phyloP scores from a whole-genome alignment of 306 rosid species.

The Prunus dulcis region DNA sequence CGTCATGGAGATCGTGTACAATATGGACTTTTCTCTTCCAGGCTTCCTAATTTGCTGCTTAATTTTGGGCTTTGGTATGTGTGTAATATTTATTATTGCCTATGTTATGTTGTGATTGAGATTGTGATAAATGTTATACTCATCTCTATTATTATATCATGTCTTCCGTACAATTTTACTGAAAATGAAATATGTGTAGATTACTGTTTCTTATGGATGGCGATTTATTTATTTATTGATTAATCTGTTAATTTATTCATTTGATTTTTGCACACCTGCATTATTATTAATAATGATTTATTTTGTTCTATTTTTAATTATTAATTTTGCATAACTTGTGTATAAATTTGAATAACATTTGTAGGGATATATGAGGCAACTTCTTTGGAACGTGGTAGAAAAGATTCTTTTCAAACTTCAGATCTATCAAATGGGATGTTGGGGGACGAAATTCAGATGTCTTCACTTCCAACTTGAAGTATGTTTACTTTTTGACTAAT shows the following conservation, averaged over 20 bases:
- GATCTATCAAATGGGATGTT: conserved; percentile 55
- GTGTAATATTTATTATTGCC: conserved; percentile 12
- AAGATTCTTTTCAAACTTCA: conserved; percentile 53
- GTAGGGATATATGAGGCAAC: conserved; percentile 92
- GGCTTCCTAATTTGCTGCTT: conserved; percentile 82
- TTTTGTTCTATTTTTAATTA: neutral
- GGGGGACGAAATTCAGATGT: conserved; percentile 57
- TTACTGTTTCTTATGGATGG: neutral
- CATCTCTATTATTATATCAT: neutral
- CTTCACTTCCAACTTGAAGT: conserved; percentile 92
- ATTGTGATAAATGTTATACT: neutral
- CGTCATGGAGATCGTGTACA: conserved; percentile 71
- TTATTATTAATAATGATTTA: neutral
- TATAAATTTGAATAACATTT: conserved; percentile 19
- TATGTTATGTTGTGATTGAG: neutral
- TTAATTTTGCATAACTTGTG: conserved; percentile 6
- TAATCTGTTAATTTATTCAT: neutral
- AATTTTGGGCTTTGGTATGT: conserved; percentile 91
- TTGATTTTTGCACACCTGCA: neutral
- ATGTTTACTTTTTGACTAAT: conserved; percentile 22
- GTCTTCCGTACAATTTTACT: neutral
- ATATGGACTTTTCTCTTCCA: conserved; percentile 79
- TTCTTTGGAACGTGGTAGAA: conserved; percentile 68
- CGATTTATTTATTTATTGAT: neutral
- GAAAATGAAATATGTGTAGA: conserved; percentile 11